Percentiles rank a stretch among this genome's conserved stretches.
These are phyloP conservation scores for Yamadazyma oceani DNA, from an alignment of 1,139 yeast species.

Conservation along the genomic window DNA sequence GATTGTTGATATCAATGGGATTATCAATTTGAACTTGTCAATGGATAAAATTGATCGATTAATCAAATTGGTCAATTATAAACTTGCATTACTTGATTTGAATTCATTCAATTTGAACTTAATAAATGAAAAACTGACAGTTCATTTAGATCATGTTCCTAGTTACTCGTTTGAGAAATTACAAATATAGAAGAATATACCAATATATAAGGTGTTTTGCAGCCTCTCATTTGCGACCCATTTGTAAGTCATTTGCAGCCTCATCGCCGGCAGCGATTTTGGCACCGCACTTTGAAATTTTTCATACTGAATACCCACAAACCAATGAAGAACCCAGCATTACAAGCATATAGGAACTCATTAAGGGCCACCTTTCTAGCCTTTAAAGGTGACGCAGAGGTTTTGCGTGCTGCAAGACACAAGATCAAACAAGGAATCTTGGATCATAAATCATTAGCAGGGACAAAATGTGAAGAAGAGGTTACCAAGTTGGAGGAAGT, in stretches of 20 bases:
- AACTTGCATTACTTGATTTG: conserved; percentile 49
- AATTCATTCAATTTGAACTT: conserved; percentile 57
- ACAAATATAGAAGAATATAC: not conserved
- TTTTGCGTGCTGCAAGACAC: conserved; percentile 61
- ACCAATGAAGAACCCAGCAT: conserved; percentile 25
- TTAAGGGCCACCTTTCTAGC: conserved; percentile 71
- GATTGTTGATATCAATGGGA: conserved; percentile 71
- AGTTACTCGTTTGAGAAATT: conserved; percentile 54
- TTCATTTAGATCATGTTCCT: conserved; percentile 35
- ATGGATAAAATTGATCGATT: conserved; percentile 47
- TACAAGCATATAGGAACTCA: conserved; percentile 65
- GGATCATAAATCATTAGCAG: conserved; percentile 27
- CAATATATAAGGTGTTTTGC: too few relatives aligned
- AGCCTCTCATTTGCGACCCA: not conserved
- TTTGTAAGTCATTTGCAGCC: not conserved
- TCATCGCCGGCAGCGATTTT: too few relatives aligned
- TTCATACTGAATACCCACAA: not conserved
- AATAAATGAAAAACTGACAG: conserved; percentile 47
- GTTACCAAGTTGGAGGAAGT: conserved; percentile 67
- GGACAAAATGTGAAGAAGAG: conserved; percentile 49
- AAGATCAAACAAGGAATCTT: conserved; percentile 64
- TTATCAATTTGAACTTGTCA: conserved; percentile 55
- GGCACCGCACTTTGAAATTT: not conserved
- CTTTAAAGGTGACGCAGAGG: conserved; percentile 54
- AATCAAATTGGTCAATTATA: conserved; percentile 43